These are phyloP conservation scores for Cytospora schulzeri DNA, from an alignment of 2,329 filamentous ascomycete species.

Conservation along the genomic window DNA sequence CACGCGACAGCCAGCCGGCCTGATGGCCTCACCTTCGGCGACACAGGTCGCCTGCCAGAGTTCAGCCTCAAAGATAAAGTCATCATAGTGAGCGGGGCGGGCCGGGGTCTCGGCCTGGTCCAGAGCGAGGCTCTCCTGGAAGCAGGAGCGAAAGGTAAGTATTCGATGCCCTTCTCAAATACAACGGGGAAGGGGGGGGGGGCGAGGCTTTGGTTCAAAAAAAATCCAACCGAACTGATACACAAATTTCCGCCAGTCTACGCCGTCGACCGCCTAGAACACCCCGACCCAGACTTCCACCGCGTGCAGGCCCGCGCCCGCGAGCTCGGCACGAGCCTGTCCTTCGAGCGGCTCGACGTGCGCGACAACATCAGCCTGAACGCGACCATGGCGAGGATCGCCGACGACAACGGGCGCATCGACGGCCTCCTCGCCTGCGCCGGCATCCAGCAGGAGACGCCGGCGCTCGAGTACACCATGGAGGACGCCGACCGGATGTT, in stretches of 20 bases:
- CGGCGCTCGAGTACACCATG: slow-evolving; percentile 79
- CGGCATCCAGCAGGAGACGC: slow-evolving; percentile 78
- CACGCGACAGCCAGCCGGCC: slow-evolving; percentile 9
- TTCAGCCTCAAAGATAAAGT: slow-evolving; percentile 76
- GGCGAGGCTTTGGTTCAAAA: no score
- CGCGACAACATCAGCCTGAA: slow-evolving; percentile 71
- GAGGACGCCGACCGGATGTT: slow-evolving; percentile 78
- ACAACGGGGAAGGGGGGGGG: no score
- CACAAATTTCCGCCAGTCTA: slow-evolving; percentile 46
- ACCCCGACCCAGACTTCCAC: slow-evolving; percentile 62
- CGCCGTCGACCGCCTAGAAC: slow-evolving; percentile 63
- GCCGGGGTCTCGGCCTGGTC: slow-evolving; percentile 74
- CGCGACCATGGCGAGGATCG: slow-evolving; percentile 68
- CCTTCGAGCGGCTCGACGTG: slow-evolving; percentile 81
- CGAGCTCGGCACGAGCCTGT: slow-evolving; percentile 67
- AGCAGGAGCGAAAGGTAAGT: slow-evolving; percentile 66
- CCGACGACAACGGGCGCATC: slow-evolving; percentile 67
- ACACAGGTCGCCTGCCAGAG: slow-evolving; percentile 58
- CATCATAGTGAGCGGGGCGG: slow-evolving; percentile 75
- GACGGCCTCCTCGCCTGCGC: slow-evolving; percentile 76
- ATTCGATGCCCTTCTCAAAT: no score
- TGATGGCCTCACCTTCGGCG: slow-evolving; percentile 14
- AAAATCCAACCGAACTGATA: no score
- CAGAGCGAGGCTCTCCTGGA: slow-evolving; percentile 79
- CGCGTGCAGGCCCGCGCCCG: slow-evolving; percentile 64